Evolutionary conservation across 2,329 filamentous ascomycete species (phyloP), one percentile per base, ranked within the genome.

Genomic region (Cercospora sp.): DNA sequence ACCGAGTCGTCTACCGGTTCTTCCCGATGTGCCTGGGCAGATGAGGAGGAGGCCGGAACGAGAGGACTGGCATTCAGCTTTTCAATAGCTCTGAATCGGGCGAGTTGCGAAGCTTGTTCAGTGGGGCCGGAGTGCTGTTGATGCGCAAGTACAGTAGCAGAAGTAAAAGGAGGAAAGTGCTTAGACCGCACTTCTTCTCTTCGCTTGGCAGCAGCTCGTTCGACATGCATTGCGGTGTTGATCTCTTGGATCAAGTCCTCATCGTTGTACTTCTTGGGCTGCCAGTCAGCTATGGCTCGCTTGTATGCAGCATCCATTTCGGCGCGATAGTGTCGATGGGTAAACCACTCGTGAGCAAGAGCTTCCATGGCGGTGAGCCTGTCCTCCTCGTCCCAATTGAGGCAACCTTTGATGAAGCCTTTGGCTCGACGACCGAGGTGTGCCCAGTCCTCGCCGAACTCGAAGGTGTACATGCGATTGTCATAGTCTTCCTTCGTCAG

Each of bases 261-360:
- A 2, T 49, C 45, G 18, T 65, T 43, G 8, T 63, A 21, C 26
- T 63, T 40, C 40, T 71, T 69, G 18, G 85, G 85, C 64, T 76
- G 75, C 87, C 87, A 89, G 64, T 82, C 79, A 37, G 76, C 74
- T 66, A 84, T 82, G 0, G 84, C 81, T 45, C 81, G 79, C 66
- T 81, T 62, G 70, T 88, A 88, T 3, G 86, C 75, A 1, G 79
- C 80, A 32, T 85, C 79, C 65, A 87, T 83, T 18, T 84, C 81
- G 13, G 74, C 74, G 21, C 77, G 80, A 73, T 87, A 83, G 8
- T 76, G 72, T n/a, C 79, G 76, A 71, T 86, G 84, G 1, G 82
- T 82, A 71, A 90, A 87, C 88, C 87, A 90, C 9, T 73, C 65
- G 76, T 89, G 86, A 9, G 75, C 65, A 34, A 89, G 73, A 3